A percentile compares a stretch with the other conserved stretches of the same genome.
Evolutionary conservation across 2,329 filamentous ascomycete genomes (phyloP).

Genomic region (Emmonsia crescens): DNA sequence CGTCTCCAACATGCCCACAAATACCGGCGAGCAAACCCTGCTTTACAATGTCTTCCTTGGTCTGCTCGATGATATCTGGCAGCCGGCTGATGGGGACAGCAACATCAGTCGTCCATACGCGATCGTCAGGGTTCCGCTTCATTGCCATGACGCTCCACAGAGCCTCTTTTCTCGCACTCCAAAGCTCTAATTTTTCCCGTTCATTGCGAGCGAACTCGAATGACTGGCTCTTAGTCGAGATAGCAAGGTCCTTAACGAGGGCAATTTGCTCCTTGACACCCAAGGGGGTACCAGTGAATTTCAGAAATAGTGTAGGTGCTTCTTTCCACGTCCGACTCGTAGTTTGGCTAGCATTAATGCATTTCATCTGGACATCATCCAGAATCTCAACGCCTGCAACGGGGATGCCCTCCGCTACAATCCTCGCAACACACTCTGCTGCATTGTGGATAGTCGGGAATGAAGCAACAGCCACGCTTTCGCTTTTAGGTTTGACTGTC

Average conservation of each 20-base stretch:
- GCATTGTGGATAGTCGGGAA: slow-evolving; percentile 57
- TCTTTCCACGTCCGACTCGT: slow-evolving; percentile 52
- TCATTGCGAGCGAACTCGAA: slow-evolving; percentile 59
- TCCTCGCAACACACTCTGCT: slow-evolving; percentile 66
- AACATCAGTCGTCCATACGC: slow-evolving; percentile 71
- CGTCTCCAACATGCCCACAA: slow-evolving; percentile 64
- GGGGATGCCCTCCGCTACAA: slow-evolving; percentile 70
- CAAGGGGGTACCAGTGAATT: slow-evolving; percentile 56
- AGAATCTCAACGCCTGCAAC: slow-evolving; percentile 88
- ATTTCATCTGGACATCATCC: slow-evolving; percentile 80
- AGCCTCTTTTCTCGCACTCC: slow-evolving; percentile 65
- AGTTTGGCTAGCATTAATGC: slow-evolving; percentile 46
- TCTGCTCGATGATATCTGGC: slow-evolving; percentile 61
- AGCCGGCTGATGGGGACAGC: slow-evolving; percentile 63
- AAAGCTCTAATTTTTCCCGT: slow-evolving; percentile 58
- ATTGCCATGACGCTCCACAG: slow-evolving; percentile 63
- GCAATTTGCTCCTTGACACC: slow-evolving; percentile 54
- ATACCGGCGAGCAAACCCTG: slow-evolving; percentile 55
- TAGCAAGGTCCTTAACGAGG: slow-evolving; percentile 50
- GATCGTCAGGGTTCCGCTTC: slow-evolving; percentile 47
- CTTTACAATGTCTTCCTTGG: slow-evolving; percentile 53
- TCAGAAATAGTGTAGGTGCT: slow-evolving; percentile 62
- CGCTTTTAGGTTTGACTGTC: slow-evolving; percentile 66
- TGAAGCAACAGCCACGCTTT: slow-evolving; percentile 66
- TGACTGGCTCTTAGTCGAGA: slow-evolving; percentile 41